These are phyloP conservation scores for Pleurotus salmoneostramineus DNA, from an alignment of 768 basidiomycete species.

Conservation along the genomic window DNA sequence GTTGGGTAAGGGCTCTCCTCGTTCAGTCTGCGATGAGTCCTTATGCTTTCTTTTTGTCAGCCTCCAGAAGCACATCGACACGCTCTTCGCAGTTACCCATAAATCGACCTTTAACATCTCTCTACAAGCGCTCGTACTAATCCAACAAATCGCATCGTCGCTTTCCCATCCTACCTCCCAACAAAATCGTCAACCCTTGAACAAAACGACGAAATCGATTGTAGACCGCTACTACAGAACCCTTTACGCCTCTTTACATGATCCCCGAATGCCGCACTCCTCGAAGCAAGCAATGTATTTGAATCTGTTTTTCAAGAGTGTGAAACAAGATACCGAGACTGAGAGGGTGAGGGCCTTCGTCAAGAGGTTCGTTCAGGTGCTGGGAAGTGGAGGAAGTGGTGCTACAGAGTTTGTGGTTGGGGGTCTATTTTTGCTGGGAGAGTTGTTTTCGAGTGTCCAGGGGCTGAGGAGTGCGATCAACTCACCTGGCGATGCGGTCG, in stretches of 20 bases:
- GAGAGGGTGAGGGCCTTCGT: conserved; percentile 79
- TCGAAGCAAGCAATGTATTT: conserved; percentile 97
- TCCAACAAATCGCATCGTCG: conserved; percentile 75
- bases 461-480: conserved; percentile 39
- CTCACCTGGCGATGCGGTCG: conserved; percentile 11
- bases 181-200: conserved; percentile 20
- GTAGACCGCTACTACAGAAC: conserved; percentile 74
- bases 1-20: conserved; percentile 43
- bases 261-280: conserved; percentile 73
- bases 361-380: conserved; percentile 76
- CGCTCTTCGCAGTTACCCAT: conserved; percentile 92
- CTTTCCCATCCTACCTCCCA: conserved; percentile 37
- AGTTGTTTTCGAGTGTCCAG: conserved; percentile 56
- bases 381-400: conserved; percentile 65
- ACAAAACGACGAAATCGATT: conserved; percentile 36
- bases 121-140: conserved; percentile 84
- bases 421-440: conserved; percentile 81
- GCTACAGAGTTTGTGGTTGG: conserved; percentile 88
- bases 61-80: conserved; percentile 84
- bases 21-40: not conserved
- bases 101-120: conserved; percentile 96
- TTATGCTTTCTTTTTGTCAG: conserved; percentile 31
- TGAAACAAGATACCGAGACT: conserved; percentile 59
- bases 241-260: conserved; percentile 86
- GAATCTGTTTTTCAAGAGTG: conserved; percentile 86